Base-by-base conservation (phyloP, 2,329 filamentous ascomycete genomes). In the Pestalotiopsis sp. region DNA sequence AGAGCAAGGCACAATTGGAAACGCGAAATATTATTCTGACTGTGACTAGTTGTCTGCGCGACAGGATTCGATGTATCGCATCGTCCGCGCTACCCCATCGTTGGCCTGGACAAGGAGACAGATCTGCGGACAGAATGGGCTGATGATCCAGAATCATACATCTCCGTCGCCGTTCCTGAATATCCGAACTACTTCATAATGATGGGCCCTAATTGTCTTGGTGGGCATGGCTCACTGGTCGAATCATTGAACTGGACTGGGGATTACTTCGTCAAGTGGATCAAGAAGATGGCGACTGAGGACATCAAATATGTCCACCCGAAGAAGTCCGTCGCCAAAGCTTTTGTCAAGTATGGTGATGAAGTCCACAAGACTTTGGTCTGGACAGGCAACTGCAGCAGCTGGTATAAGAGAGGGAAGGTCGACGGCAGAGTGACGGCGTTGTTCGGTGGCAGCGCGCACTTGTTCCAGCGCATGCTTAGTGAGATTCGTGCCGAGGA, bases 121-220 rank as follows among this genome's bases (percentile, higher is more conserved):
- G 80, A 83, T 52, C 77, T 90, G 4, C 80, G 86, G 20, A 79
- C 87, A 41, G 77, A 83, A 1, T 90, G 88, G 87, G 80, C 84
- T 2, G 73, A 75, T n/a, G 73, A 75, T 25, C 75, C 77, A 3
- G 74, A 77, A 49, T 73, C 75, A 0, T 78, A 78, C 64, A 49
- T 78, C n/a, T 75, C 72, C 2, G 74, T 78, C 1, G 74, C 77
- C 0, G 73, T 76, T 1, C 76, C 75, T 1, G 71, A 74, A 1
- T 76, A 78, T 41, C 77, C 77, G 25, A 78, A 78, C 61, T 78
- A 77, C 68, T 78, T 78, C 67, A 75, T 71, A 20, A 70, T 72
- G 69, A 66, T 71, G 59, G 71, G 71, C 9, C 71, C 71, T 9
- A 72, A 72, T 63, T 69, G 68, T 39, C 68, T 68, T 14, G 67